phyloP scores from a whole-genome alignment of 1,139 yeast genomes.

The Starmera stellimalicola region DNA sequence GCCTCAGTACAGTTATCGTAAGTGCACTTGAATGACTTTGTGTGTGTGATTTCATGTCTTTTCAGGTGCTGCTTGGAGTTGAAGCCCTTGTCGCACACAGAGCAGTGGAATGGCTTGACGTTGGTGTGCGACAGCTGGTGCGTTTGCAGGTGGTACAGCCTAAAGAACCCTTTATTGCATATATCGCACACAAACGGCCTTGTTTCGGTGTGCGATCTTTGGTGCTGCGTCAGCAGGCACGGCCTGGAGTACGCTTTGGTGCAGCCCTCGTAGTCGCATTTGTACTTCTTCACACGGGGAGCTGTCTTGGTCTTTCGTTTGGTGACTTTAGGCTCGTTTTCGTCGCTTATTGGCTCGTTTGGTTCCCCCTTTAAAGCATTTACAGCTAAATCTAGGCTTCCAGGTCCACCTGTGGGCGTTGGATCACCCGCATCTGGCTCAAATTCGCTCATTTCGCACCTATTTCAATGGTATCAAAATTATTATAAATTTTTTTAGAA shows the following conservation, averaged over 20 bases:
- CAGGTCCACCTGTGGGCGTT: no score
- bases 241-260: constrained; percentile 74
- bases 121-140: constrained; percentile 60
- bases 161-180: constrained; percentile 59
- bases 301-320: no score
- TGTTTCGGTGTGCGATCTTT: constrained; percentile 67
- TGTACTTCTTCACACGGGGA: constrained; percentile 23
- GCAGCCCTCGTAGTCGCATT: constrained; percentile 59
- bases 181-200: constrained; percentile 61
- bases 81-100: constrained; percentile 75
- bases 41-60: constrained; percentile 75
- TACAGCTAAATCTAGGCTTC: no score
- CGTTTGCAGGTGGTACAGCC: constrained; percentile 72
- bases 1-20: constrained; percentile 53
- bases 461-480: no score
- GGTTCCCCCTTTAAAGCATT: no score
- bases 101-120: constrained; percentile 67
- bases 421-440: no score
- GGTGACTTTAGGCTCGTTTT: no score
- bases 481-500: no score
- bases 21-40: constrained; percentile 57
- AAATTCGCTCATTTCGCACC: no score
- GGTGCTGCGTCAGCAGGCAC: constrained; percentile 74
- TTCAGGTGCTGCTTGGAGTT: constrained; percentile 73
- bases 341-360: constrained; percentile 31